Evolutionary conservation across 2,329 filamentous ascomycete species (phyloP).

Genomic region (Didymosphaeria variabile): DNA sequence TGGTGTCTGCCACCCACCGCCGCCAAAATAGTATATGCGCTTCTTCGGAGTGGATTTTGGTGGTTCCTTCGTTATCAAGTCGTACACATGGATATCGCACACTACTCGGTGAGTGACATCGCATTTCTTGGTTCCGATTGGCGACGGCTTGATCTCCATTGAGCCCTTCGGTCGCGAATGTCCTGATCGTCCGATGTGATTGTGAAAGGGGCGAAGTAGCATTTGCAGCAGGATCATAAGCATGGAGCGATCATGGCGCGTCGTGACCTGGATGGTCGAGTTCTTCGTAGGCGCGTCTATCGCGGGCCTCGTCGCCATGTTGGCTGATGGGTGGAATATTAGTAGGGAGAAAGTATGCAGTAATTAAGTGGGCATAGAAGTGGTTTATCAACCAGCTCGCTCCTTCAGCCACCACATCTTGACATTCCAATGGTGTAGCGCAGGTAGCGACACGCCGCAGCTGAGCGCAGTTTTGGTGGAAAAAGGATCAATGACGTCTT

Average conservation of each 20-base stretch:
- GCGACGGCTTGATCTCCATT: slow-evolving; percentile 48
- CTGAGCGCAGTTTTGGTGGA: not conserved
- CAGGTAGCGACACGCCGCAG: not conserved
- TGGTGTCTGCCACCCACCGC: slow-evolving; percentile 65
- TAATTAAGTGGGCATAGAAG: not conserved
- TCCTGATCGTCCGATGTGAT: slow-evolving; percentile 42
- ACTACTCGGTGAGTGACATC: slow-evolving; percentile 52
- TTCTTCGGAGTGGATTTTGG: slow-evolving; percentile 28
- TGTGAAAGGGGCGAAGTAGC: slow-evolving; percentile 49
- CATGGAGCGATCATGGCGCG: slow-evolving; percentile 51
- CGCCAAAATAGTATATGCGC: slow-evolving; percentile 64
- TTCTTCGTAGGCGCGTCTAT: slow-evolving; percentile 1
- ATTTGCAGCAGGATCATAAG: slow-evolving; percentile 51
- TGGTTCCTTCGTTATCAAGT: slow-evolving; percentile 43
- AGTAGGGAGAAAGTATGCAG: not conserved
- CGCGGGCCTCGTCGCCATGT: slow-evolving; percentile 2
- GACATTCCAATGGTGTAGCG: slow-evolving; percentile 7
- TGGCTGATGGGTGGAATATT: not conserved
- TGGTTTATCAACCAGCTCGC: not conserved
- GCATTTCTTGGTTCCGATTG: slow-evolving; percentile 44
- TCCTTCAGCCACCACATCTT: slow-evolving; percentile 12
- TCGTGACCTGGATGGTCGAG: slow-evolving; percentile 43
- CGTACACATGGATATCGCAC: slow-evolving; percentile 58
- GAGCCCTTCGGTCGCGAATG: slow-evolving; percentile 52
- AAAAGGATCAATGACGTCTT: slow-evolving; percentile 10